phyloP scores from a whole-genome alignment of 2,329 filamentous ascomycete genomes.

The Alternaria ethzedia region DNA sequence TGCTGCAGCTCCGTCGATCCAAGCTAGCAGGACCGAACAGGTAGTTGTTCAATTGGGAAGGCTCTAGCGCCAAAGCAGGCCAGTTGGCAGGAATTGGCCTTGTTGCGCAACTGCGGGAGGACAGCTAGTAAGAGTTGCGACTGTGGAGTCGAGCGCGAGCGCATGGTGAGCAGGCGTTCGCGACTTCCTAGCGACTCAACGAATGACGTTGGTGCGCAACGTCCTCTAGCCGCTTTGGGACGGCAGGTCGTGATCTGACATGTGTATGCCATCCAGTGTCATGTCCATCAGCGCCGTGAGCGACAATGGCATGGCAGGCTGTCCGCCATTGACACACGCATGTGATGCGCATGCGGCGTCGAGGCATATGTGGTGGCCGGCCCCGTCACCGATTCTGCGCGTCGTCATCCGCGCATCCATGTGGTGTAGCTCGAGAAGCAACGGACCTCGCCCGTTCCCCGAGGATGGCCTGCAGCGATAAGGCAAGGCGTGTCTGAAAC shows the following conservation, averaged over 20 bases:
- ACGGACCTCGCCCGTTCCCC: neutral
- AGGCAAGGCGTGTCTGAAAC: neutral
- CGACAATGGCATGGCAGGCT: neutral
- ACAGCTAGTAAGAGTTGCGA: neutral
- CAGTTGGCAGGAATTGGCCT: slow-evolving; percentile 1
- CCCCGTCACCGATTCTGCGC: neutral
- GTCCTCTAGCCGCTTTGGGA: slow-evolving; percentile 11
- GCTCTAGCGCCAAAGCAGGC: neutral
- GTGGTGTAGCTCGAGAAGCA: slow-evolving; percentile 1
- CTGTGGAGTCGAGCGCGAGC: neutral
- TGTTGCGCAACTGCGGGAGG: slow-evolving; percentile 2
- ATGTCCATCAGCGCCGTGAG: neutral
- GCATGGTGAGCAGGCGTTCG: neutral
- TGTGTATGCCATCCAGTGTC: neutral
- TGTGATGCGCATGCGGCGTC: neutral
- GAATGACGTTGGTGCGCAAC: slow-evolving; percentile 22
- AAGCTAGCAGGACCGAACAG: slow-evolving; percentile 17
- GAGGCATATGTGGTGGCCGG: neutral
- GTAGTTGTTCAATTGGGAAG: neutral
- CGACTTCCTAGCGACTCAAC: slow-evolving; percentile 6
- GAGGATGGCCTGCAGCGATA: neutral
- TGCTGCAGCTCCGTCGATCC: slow-evolving; percentile 5
- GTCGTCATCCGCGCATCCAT: neutral
- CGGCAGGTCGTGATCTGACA: neutral
- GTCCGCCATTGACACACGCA: neutral